Conservation (phyloP, 176 grass and related monocot species). For the Triticum turgidum region DNA sequence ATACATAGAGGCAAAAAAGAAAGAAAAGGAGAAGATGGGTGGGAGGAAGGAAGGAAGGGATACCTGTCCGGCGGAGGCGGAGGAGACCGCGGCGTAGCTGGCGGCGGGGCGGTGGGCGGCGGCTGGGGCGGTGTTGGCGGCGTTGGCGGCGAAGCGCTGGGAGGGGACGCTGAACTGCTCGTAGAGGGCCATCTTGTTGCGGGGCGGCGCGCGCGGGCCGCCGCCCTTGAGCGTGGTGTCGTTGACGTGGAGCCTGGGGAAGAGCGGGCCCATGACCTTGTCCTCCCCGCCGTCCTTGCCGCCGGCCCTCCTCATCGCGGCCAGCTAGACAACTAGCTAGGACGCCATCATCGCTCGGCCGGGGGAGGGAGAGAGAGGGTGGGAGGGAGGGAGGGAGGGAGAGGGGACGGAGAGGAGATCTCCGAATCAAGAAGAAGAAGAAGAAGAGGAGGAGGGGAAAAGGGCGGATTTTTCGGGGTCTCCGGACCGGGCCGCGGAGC, state of each 20-base stretch:
- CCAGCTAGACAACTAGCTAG: neutral
- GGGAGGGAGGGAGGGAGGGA: neutral
- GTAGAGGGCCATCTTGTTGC: slow-evolving; percentile 99
- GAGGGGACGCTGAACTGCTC: slow-evolving; percentile 89
- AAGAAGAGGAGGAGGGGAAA: neutral
- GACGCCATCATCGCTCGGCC: neutral
- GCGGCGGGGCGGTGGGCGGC: neutral
- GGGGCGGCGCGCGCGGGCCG: slow-evolving; percentile 76
- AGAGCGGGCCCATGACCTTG: slow-evolving; percentile 69
- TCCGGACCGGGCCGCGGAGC: neutral
- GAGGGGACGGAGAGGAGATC: neutral
- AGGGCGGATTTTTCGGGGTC: neutral
- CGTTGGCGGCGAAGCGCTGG: slow-evolving; percentile 40
- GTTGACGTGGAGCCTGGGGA: slow-evolving; percentile 93
- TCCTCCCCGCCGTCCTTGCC: slow-evolving; percentile 44
- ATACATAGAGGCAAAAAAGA: neutral
- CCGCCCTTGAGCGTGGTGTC: slow-evolving; percentile 72
- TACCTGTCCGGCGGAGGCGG: slow-evolving; percentile 53
- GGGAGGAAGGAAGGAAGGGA: neutral
- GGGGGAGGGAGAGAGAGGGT: no score
- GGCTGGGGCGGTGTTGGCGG: slow-evolving; percentile 4
- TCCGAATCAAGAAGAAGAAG: neutral
- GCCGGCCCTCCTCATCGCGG: slow-evolving; percentile 31
- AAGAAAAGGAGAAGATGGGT: no score
- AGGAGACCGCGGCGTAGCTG: slow-evolving; percentile 5